phyloP scores from a whole-genome alignment of 1,139 yeast species.

The Taiozyma onychis region DNA sequence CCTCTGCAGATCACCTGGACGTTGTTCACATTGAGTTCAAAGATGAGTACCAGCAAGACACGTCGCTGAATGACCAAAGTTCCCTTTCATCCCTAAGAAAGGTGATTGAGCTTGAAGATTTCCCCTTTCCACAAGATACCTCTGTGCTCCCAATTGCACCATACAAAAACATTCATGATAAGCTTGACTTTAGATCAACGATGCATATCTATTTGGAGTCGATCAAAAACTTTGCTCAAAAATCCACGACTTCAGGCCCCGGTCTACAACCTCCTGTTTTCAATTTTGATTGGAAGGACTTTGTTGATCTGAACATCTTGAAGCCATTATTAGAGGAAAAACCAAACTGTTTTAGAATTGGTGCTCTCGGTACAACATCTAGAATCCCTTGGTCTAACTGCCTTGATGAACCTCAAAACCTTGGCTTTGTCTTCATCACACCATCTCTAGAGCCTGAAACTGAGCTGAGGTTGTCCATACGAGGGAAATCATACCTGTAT shows the following conservation, averaged over 20 bases:
- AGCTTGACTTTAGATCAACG: conserved; percentile 28
- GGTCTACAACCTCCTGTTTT: conserved; percentile 26
- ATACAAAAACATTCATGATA: conserved; percentile 26
- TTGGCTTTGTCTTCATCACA: conserved; percentile 28
- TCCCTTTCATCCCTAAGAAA: conserved; percentile 14
- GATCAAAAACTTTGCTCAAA: conserved; percentile 24
- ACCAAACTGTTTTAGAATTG: conserved; percentile 33
- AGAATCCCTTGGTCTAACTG: conserved; percentile 34
- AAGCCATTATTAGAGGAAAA: conserved; percentile 29
- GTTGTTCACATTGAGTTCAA: conserved; percentile 16
- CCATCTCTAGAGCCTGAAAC: conserved; percentile 30
- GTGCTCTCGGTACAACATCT: conserved; percentile 30
- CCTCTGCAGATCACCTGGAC: conserved; percentile 7
- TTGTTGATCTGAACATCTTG: conserved; percentile 29
- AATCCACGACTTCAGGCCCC: conserved; percentile 20
- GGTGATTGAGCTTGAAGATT: conserved; percentile 16
- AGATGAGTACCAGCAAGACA: conserved; percentile 18
- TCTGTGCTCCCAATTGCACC: conserved; percentile 32
- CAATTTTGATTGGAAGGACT: conserved; percentile 32
- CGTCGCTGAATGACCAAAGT: conserved; percentile 13
- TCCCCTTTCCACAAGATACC: conserved; percentile 26
- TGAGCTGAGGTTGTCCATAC: conserved; percentile 28
- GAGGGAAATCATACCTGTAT: conserved; percentile 31
- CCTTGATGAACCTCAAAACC: conserved; percentile 27
- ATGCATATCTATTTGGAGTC: conserved; percentile 27